A percentile compares a stretch with the other conserved stretches of the same genome.
These are phyloP conservation scores for Hibiscus trionum DNA, from an alignment of 345 rosid genomes.

Conservation along the genomic window DNA sequence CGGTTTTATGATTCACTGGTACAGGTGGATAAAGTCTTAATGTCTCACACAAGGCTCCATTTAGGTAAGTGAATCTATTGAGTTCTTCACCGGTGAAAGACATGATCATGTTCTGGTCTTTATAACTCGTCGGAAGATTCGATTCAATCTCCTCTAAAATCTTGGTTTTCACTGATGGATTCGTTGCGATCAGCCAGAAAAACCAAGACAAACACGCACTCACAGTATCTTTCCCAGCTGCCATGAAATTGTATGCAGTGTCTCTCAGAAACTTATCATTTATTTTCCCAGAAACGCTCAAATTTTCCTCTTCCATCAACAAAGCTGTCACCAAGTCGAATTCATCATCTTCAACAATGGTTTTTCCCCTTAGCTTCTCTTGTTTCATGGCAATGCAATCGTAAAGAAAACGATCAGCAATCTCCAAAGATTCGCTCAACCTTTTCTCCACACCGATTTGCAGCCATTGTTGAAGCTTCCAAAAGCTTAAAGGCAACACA, in stretches of 20 bases:
- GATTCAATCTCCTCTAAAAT: constrained; percentile 19
- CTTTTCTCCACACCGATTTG: constrained; percentile 24
- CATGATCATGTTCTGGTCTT: not conserved
- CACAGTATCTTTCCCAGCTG: constrained; percentile 38
- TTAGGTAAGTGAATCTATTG: constrained; percentile 17
- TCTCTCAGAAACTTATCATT: constrained; percentile 23
- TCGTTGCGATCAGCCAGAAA: constrained; percentile 31
- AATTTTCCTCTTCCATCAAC: constrained; percentile 5
- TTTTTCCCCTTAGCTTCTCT: not conserved
- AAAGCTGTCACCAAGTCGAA: constrained; percentile 21
- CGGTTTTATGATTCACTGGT: constrained; percentile 13
- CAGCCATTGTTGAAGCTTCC: constrained; percentile 23
- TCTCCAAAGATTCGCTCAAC: constrained; percentile 2
- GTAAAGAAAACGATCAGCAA: constrained; percentile 12
- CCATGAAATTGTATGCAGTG: constrained; percentile 15
- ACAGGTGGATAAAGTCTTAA: constrained; percentile 1
- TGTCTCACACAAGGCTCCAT: constrained; percentile 20
- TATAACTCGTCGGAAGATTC: not conserved
- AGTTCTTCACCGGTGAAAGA: not conserved
- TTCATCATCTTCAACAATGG: constrained; percentile 5
- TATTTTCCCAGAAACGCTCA: not conserved
- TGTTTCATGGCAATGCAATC: constrained; percentile 9
- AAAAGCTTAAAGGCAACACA: constrained; percentile 2
- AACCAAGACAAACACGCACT: constrained; percentile 30
- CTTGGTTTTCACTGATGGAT: constrained; percentile 25